These are phyloP conservation scores for Medicago arabica DNA, from an alignment of 306 rosid genomes.

Conservation along the genomic window DNA sequence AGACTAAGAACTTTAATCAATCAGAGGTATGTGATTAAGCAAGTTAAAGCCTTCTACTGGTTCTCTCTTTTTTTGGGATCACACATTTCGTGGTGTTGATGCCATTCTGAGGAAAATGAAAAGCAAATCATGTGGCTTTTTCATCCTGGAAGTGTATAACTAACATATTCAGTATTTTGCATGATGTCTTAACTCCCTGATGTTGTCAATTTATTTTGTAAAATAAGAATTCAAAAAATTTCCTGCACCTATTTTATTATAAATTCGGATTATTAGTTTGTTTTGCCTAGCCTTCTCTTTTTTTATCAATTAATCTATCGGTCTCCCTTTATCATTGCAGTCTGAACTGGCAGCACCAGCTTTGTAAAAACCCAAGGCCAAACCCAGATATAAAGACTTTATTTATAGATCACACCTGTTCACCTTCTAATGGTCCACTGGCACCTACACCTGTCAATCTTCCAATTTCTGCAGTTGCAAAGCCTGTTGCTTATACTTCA, in stretches of 20 bases:
- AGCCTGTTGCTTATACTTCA: conserved; percentile 68
- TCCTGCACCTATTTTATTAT: conserved; percentile 15
- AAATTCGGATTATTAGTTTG: conserved; percentile 25
- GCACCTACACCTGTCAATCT: conserved; percentile 72
- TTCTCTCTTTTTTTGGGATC: conserved; percentile 16
- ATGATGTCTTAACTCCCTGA: neutral
- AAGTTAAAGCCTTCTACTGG: conserved; percentile 18
- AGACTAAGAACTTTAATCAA: conserved; percentile 81
- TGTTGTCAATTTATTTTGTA: conserved; percentile 19
- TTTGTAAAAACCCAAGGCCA: conserved; percentile 76
- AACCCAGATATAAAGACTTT: conserved; percentile 83
- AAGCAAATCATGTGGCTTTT: neutral
- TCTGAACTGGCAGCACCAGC: conserved; percentile 95
- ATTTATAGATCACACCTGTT: conserved; percentile 79
- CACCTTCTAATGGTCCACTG: conserved; percentile 71
- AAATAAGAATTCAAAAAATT: conserved; percentile 24
- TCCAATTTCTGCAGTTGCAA: conserved; percentile 75
- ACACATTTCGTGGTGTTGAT: conserved; percentile 5
- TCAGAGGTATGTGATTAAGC: conserved; percentile 65
- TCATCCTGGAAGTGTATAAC: neutral
- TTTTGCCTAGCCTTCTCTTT: conserved; percentile 11
- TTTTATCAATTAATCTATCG: conserved; percentile 21
- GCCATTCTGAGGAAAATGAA: conserved; percentile 4
- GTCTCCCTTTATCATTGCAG: conserved; percentile 56
- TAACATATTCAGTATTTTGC: conserved; percentile 20